These are phyloP conservation scores for Xylaria sp. DNA, from an alignment of 2,329 filamentous ascomycete species.

Conservation along the genomic window DNA sequence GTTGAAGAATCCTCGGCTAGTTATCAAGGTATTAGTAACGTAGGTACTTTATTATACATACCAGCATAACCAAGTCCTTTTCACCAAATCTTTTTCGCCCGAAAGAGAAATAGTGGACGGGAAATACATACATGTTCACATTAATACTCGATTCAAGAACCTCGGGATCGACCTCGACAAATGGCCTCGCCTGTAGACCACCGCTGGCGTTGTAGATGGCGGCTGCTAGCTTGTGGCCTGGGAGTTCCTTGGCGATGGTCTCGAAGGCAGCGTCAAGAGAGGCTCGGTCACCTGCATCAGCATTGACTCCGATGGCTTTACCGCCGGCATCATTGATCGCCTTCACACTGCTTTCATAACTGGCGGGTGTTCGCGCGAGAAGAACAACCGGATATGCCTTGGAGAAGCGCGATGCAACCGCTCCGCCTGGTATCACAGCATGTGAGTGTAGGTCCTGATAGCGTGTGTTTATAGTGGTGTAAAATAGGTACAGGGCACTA, in stretches of 20 bases:
- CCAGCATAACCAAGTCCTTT: not conserved
- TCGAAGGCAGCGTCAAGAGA: constrained; percentile 65
- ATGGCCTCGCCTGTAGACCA: constrained; percentile 62
- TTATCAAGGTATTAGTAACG: not conserved
- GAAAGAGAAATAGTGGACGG: not conserved
- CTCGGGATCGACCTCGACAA: constrained; percentile 62
- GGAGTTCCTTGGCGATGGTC: constrained; percentile 67
- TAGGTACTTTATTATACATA: not conserved
- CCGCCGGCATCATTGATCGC: constrained; percentile 76
- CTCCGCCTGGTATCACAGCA: constrained; percentile 50
- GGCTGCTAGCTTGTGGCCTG: constrained; percentile 65
- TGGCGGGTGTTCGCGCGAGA: constrained; percentile 73
- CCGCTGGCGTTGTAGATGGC: constrained; percentile 77
- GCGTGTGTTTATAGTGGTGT: not conserved
- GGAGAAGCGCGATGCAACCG: constrained; percentile 67
- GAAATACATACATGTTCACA: constrained; percentile 57
- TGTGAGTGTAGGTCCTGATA: constrained; percentile 4
- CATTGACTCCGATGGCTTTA: constrained; percentile 73
- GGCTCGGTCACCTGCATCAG: constrained; percentile 65
- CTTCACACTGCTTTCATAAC: constrained; percentile 70
- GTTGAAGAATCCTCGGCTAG: constrained; percentile 70
- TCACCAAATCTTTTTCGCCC: too few relatives aligned
- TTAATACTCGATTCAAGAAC: constrained; percentile 60
- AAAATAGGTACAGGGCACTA: not conserved
- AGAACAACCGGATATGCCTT: constrained; percentile 76